Conservation (phyloP, 2,329 filamentous ascomycete species). For the Chaetomium sp. region DNA sequence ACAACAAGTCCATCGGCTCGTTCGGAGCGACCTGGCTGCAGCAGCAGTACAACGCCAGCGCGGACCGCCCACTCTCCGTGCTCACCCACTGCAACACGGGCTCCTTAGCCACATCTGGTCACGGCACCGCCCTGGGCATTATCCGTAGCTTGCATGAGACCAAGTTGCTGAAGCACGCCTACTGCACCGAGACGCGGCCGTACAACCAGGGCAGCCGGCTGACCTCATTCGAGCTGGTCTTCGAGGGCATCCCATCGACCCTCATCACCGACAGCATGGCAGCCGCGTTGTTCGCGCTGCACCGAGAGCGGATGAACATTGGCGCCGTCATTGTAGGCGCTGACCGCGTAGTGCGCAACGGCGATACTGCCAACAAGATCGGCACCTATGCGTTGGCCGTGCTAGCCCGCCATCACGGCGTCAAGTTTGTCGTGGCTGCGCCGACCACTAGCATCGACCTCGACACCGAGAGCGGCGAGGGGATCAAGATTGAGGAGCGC, state of each 20-base stretch:
- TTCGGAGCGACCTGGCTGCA: slow-evolving; percentile 80
- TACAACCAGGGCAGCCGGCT: slow-evolving; percentile 97
- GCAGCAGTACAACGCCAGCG: slow-evolving; percentile 45
- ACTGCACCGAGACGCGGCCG: slow-evolving; percentile 92
- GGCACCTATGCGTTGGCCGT: slow-evolving; percentile 91
- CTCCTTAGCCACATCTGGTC: slow-evolving; percentile 93
- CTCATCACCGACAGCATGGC: slow-evolving; percentile 97
- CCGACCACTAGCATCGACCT: slow-evolving; percentile 92
- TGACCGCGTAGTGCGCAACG: slow-evolving; percentile 90
- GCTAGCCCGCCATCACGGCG: slow-evolving; percentile 77
- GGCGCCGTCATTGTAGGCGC: slow-evolving; percentile 88
- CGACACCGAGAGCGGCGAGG: slow-evolving; percentile 65
- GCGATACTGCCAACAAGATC: slow-evolving; percentile 98
- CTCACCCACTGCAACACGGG: slow-evolving; percentile 98
- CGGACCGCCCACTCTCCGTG: slow-evolving; percentile 60
- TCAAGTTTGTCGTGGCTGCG: slow-evolving; percentile 93
- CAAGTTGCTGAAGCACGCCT: slow-evolving; percentile 69
- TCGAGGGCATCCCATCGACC: slow-evolving; percentile 84
- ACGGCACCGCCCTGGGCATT: slow-evolving; percentile 90
- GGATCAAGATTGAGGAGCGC: slow-evolving; percentile 88
- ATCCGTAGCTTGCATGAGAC: slow-evolving; percentile 72
- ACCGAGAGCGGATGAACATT: slow-evolving; percentile 60
- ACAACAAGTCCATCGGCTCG: slow-evolving; percentile 79
- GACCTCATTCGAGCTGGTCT: slow-evolving; percentile 94
- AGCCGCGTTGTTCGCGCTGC: slow-evolving; percentile 66